Base-by-base conservation (phyloP, 441 rosid species). In the Populus hybrid region DNA sequence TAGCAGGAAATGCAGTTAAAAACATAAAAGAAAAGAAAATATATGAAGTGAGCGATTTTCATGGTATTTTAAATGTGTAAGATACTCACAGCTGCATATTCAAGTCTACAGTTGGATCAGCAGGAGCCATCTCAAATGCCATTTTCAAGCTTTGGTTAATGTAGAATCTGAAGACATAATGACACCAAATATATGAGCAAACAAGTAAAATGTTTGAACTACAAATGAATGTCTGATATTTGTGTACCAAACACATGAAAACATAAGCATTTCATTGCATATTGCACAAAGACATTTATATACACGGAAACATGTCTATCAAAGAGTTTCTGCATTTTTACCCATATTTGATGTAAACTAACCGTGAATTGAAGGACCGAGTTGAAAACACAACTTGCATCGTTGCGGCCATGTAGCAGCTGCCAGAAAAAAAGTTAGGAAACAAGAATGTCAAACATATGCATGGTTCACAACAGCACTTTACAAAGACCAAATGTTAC, bases 371-470 rank as follows among this genome's bases (percentile, higher is more conserved):
- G 83, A 95, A 94, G 71, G 91, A 85, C 67, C 76, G 87, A 26
- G 92, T 91, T 61, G 99, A 91, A 92, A 94, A 92, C 69, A 94
- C 85, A 79, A 89, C 92, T 87, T 96, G 99, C 97, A 96, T 93
- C 2, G 99, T 96, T 66, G 99, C 97, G 61, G 99, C 99, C 97
- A 96, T 85, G 86, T 96, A 94, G 92, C 99, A 96, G 85, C 99
- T 94, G 89, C 84, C 86, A 72, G 70, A 66, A 72, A 63, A 78
- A 16, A 77, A 68, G 76, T 42, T 11, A 76, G 79, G 74, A 81
- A 75, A 66, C 61, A 81, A 75, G 50, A 71, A 71, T 63, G 80
- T 40, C 24, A 72, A 74, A 53, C 20, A 28, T 74, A 59, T 59
- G 67, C 53, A 63, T 42, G 26, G 71, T 77, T 72, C 46, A 21